Evolutionary conservation across 2,329 filamentous ascomycete genomes (phyloP).

Genomic region (Dactylellina leptospora): DNA sequence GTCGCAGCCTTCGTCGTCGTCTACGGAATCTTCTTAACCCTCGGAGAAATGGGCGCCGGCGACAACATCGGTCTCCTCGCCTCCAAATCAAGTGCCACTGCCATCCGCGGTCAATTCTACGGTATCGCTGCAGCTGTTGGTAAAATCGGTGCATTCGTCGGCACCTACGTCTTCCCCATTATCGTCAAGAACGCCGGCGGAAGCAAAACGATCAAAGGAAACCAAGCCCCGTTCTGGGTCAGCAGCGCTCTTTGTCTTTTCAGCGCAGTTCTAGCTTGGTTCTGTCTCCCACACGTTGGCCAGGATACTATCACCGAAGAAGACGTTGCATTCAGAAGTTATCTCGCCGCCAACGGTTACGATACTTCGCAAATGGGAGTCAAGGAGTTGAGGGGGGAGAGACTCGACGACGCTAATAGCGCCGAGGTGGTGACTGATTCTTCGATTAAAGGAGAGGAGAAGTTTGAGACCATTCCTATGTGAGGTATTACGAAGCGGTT

Average conservation of each 20-base stretch:
- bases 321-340: conserved; percentile 77
- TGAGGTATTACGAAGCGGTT: neutral
- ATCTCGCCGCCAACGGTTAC: conserved; percentile 77
- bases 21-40: conserved; percentile 78
- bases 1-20: conserved; percentile 80
- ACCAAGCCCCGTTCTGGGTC: conserved; percentile 92
- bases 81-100: conserved; percentile 86
- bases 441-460: conserved; percentile 32
- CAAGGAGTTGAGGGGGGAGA: conserved; percentile 46
- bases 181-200: conserved; percentile 71
- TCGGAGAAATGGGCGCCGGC: conserved; percentile 84
- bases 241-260: conserved; percentile 79
- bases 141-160: conserved; percentile 84
- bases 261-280: conserved; percentile 72
- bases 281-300: conserved; percentile 78
- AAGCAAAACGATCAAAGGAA: conserved; percentile 66
- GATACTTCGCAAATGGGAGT: conserved; percentile 71
- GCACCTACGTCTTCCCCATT: conserved; percentile 81
- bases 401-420: conserved; percentile 38
- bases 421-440: conserved; percentile 17
- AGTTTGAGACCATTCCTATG: conserved; percentile 37
- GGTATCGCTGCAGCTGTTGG: conserved; percentile 76
- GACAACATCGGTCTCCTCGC: conserved; percentile 91
- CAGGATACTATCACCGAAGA: conserved; percentile 84
- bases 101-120: conserved; percentile 81